Conservation (phyloP, 2,329 filamentous ascomycete genomes). For the Cordyceps farinosa region DNA sequence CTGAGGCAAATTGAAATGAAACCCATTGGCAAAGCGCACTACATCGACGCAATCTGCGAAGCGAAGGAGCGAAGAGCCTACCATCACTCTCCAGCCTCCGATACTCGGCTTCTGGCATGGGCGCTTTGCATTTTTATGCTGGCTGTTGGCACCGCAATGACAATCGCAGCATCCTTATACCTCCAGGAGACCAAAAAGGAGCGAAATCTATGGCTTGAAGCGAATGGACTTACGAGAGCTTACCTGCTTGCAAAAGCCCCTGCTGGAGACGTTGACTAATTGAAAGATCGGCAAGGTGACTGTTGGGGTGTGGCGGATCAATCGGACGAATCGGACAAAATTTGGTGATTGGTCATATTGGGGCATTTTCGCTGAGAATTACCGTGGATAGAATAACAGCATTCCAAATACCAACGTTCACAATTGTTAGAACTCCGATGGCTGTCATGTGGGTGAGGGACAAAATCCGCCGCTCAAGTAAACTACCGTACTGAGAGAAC, state of each 20-base stretch:
- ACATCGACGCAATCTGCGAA: not conserved
- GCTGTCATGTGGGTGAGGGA: too few relatives aligned
- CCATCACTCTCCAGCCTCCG: not conserved
- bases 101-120: not conserved
- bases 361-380: not conserved
- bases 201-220: slow-evolving; percentile 28
- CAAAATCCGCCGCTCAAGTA: too few relatives aligned
- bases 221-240: slow-evolving; percentile 30
- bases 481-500: too few relatives aligned
- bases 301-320: not conserved
- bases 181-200: not conserved
- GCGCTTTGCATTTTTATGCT: not conserved
- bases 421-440: not conserved
- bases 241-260: slow-evolving; percentile 25
- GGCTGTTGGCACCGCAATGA: not conserved
- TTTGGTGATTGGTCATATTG: not conserved
- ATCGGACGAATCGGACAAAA: slow-evolving; percentile 9
- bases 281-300: not conserved
- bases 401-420: not conserved
- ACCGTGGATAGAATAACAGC: not conserved
- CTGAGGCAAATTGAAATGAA: too few relatives aligned
- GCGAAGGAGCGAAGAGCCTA: not conserved
- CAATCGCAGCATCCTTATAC: not conserved
- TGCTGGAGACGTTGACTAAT: not conserved
- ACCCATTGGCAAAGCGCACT: not conserved